phyloP scores from a whole-genome alignment of 441 rosid species.

The Populus hybrid region DNA sequence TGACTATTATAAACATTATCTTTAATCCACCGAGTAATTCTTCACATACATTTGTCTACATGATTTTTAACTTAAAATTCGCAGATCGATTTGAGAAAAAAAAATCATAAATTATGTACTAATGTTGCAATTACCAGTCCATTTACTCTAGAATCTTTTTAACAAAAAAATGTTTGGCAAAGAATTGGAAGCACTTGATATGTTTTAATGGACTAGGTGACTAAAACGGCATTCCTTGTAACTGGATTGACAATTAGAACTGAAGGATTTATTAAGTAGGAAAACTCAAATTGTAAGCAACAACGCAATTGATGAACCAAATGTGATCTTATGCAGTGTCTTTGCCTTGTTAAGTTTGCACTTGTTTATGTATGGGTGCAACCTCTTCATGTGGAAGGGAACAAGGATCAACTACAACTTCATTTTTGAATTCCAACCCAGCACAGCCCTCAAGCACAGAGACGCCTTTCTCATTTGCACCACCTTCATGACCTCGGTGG shows the following conservation, averaged over 20 bases:
- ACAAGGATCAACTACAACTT: slow-evolving; percentile 86
- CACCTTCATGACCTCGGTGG: slow-evolving; percentile 84
- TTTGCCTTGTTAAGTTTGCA: slow-evolving; percentile 91
- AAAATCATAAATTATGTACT: neutral
- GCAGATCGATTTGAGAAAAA: too few relatives aligned
- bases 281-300: too few relatives aligned
- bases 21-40: neutral
- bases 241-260: neutral
- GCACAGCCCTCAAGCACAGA: slow-evolving; percentile 78
- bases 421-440: slow-evolving; percentile 83
- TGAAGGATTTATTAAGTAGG: neutral
- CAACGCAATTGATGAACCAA: neutral
- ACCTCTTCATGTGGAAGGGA: slow-evolving; percentile 81
- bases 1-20: slow-evolving; percentile 13
- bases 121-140: neutral
- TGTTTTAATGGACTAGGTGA: neutral
- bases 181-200: neutral
- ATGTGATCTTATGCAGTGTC: slow-evolving; percentile 51
- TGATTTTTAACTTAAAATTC: neutral
- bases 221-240: neutral
- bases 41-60: neutral
- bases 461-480: slow-evolving; percentile 92
- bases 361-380: slow-evolving; percentile 96
- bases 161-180: neutral
- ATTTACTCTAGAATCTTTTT: neutral